Evolutionary conservation across 192 early-diverging fungal genomes (phyloP), one percentile per base, ranked within the genome.

Genomic region (Gonapodya sp.): DNA sequence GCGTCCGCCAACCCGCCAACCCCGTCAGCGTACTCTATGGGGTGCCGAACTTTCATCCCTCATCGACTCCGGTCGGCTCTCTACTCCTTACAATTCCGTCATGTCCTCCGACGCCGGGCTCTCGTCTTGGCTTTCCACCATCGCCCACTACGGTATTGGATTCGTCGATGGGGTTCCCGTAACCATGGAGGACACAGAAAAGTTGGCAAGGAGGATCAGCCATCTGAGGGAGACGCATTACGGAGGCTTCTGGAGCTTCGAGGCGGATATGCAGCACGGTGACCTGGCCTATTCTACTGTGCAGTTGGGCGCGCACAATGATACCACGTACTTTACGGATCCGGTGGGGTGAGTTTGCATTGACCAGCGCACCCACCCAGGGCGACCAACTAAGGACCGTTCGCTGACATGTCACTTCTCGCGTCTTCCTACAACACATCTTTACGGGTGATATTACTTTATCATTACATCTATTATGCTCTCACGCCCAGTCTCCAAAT

Each of bases 311-410:
- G 94, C 92, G 30, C 94, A 96, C 80, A 96, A 94, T 0, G 94
- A 96, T 84, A 94, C 90, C 8, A 95, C 94, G 0, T 96, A 96
- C 82, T 96, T 95, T 81, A 94, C 94, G 0, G 94, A 95, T 79
- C 94, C 94, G 1, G 85, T 88, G 14, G 93, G 94, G 91, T 90
- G 84, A 34, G 84, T 81, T 34, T 2, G 2, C 32, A 2, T 79
- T 18, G 78, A 73, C 18, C 18, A 73, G n/a, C 72, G 18, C 18
- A 73, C n/a, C n/a, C 18, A n/a, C 18, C 18, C n/a, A n/a, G 18
- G n/a, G 18, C 79, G 16, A 14, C n/a, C n/a, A n/a, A n/a, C n/a
- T n/a, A n/a, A n/a, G n/a, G n/a, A n/a, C n/a, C n/a, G n/a, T n/a
- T n/a, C n/a, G n/a, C n/a, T n/a, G n/a, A n/a, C n/a, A n/a, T n/a